Conservation (phyloP, 495 filamentous ascomycete species). For the Hypoxylon fuscum region DNA sequence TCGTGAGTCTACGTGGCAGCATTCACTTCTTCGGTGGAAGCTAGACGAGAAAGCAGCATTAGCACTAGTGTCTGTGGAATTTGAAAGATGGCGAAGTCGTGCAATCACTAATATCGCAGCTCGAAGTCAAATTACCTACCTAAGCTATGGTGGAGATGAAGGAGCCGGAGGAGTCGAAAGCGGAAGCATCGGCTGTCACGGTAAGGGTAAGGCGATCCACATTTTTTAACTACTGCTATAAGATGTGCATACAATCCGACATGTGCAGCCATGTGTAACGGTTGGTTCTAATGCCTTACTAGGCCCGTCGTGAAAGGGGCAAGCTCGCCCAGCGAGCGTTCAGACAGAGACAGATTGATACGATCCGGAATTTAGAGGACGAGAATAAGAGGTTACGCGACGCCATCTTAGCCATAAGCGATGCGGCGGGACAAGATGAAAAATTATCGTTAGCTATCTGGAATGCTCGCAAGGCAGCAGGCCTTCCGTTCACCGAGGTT, state of each 20-base stretch:
- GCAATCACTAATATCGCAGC: not conserved
- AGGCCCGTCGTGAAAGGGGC: constrained; percentile 36
- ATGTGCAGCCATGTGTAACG: not conserved
- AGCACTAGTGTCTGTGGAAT: no score
- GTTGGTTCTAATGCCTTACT: constrained; percentile 3
- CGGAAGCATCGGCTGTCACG: constrained; percentile 8
- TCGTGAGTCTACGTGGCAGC: not conserved
- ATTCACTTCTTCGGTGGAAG: not conserved
- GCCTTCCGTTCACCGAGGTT: constrained; percentile 2
- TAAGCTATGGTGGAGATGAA: constrained; percentile 11
- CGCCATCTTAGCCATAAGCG: constrained; percentile 24
- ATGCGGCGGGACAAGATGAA: constrained; percentile 7
- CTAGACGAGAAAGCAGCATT: not conserved
- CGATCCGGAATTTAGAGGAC: constrained; percentile 21
- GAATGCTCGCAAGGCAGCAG: constrained; percentile 17
- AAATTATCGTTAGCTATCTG: constrained; percentile 12
- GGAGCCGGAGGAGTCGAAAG: constrained; percentile 2
- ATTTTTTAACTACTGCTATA: not conserved
- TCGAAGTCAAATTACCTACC: not conserved
- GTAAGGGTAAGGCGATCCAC: constrained; percentile 29
- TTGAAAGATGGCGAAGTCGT: no score
- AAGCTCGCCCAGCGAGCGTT: constrained; percentile 37
- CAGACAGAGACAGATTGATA: constrained; percentile 37
- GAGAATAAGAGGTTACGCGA: constrained; percentile 30
- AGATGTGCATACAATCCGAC: no score